A percentile compares a stretch with the other conserved stretches of the same genome.
phyloP scores from a whole-genome alignment of 2,329 filamentous ascomycete genomes.

The Colletotrichum melonis region DNA sequence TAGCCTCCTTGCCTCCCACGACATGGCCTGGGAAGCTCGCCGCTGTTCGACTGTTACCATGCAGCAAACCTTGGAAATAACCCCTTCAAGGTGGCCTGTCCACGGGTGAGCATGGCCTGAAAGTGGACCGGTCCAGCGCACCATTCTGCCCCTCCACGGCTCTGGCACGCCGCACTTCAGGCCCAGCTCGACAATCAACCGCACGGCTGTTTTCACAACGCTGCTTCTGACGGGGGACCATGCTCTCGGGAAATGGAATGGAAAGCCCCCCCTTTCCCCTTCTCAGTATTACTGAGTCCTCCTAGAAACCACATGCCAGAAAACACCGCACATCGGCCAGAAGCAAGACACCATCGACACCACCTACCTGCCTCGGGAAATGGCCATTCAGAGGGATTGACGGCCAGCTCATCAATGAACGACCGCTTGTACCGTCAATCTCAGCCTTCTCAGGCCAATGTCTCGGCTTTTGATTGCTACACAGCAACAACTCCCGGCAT shows the following conservation, averaged over 20 bases:
- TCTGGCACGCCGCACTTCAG: neutral
- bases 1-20: slow-evolving; percentile 17
- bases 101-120: slow-evolving; percentile 17
- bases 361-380: neutral
- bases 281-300: neutral
- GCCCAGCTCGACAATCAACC: neutral
- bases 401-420: neutral
- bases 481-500: neutral
- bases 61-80: slow-evolving; percentile 29
- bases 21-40: neutral
- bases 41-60: slow-evolving; percentile 1
- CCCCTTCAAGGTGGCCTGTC: slow-evolving; percentile 23
- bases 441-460: slow-evolving; percentile 2
- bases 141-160: slow-evolving; percentile 16
- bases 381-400: neutral
- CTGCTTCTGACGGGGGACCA: neutral
- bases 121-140: slow-evolving; percentile 31
- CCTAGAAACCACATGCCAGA: slow-evolving; percentile 40
- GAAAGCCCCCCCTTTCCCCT: neutral
- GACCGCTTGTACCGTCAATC: neutral
- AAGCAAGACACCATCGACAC: slow-evolving; percentile 8
- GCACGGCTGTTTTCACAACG: neutral
- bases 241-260: slow-evolving; percentile 11
- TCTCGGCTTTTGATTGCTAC: neutral
- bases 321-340: slow-evolving; percentile 36